These are phyloP conservation scores for Tetradesmus lagerheimii DNA, from an alignment of 139 green algal genomes.

Conservation along the genomic window DNA sequence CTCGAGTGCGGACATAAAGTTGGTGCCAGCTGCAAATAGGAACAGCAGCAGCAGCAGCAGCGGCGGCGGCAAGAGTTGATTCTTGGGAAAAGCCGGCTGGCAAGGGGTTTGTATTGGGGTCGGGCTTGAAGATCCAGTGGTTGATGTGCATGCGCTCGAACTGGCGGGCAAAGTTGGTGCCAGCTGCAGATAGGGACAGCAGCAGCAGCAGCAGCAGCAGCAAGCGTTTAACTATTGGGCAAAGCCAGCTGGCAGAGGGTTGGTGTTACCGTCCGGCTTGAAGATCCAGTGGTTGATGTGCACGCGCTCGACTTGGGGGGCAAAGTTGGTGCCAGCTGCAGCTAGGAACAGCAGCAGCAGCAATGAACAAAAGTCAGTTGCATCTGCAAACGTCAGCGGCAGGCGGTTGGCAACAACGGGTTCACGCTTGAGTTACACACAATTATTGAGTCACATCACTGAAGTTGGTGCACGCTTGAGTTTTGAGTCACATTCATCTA, in stretches of 20 bases:
- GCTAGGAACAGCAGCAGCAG: background rate
- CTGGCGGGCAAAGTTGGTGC: background rate
- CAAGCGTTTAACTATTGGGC: background rate
- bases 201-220: background rate
- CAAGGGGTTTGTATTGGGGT: background rate
- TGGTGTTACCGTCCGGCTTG: background rate
- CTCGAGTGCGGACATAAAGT: background rate
- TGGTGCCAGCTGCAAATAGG: background rate
- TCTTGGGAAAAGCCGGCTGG: background rate
- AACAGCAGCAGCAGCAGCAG: background rate
- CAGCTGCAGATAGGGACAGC: background rate
- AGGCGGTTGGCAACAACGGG: background rate
- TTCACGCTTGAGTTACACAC: too few relatives aligned
- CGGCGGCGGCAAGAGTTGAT: background rate
- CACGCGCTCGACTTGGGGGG: background rate
- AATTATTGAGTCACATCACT: too few relatives aligned
- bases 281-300: constrained; percentile 21
- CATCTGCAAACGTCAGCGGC: background rate
- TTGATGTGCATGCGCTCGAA: background rate
- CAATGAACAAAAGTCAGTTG: too few relatives aligned
- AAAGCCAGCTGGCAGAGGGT: background rate
- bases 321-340: constrained; percentile 2
- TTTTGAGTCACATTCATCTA: too few relatives aligned
- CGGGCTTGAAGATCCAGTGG: background rate
- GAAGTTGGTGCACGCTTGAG: too few relatives aligned